Evolutionary conservation across 2,329 filamentous ascomycete species (phyloP), one percentile per base, ranked within the genome.

Genomic region (Ophiostoma pallidulum): DNA sequence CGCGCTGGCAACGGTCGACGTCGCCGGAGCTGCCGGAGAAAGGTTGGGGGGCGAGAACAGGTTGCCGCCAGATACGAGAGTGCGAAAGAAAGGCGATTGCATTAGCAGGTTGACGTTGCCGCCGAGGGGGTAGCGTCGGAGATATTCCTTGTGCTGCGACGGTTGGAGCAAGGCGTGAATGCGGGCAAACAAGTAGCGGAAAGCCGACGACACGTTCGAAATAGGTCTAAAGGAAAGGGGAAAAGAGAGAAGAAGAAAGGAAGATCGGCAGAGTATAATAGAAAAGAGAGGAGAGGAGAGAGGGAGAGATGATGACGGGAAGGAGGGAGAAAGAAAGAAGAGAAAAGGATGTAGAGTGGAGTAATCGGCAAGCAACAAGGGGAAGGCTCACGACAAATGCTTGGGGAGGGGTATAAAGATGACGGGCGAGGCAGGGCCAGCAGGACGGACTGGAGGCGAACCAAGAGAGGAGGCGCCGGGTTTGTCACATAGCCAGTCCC

Each of bases 1-100:
- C 51, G 53, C 53, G 53, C 58, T 51, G 52, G 59, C 59, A 56
- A 65, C 60, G 61, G 60, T 66, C 62, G 60, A 65, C 61, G 60
- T 65, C 60, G 63, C 60, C 62, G 58, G 59, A 44, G 51, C 32
- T 22, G 42, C 33, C 24, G 26, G 39, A 12, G 14, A 22, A 26
- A 16, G 9, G 9, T 13, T 8, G 19, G n/a, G 26, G 31, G 22
- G 14, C 12, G 31, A 6, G 31, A 19, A 28, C 6, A 28, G 26
- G 33, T 2, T 9, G 37, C 14, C 37, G 37, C 19, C 37, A 24
- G 19, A 13, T 24, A 18, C 24, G 45, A 46, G 41, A 47, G 22
- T 32, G 5, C 16, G 10, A 38, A 26, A 39, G 12, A 40, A 33
- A 32, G 10, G 14, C 12, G 16, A 41, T 8, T 4, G 31, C 24